Evolutionary conservation across 371 early-diverging fungal genomes (phyloP).

Genomic region (Zychaea mexicana): DNA sequence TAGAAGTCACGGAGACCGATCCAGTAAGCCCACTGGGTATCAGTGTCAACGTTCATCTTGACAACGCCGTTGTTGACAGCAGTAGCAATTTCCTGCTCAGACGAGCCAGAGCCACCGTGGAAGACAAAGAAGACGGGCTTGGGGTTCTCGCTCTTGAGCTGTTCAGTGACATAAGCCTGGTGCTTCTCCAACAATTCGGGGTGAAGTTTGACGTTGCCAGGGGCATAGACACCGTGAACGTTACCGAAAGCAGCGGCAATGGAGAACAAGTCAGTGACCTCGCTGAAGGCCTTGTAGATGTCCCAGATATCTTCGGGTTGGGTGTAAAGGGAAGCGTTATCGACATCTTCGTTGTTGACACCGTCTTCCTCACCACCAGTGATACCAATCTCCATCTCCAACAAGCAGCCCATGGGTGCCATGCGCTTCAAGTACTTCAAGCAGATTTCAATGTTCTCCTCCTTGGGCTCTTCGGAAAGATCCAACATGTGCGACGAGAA

Average conservation of each 20-base stretch:
- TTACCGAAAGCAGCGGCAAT: conserved; percentile 91
- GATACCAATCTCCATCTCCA: conserved; percentile 96
- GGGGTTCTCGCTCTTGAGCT: conserved; percentile 53
- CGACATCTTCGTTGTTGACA: conserved; percentile 89
- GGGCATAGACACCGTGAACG: conserved; percentile 93
- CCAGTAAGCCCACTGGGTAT: conserved; percentile 86
- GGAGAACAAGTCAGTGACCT: conserved; percentile 80
- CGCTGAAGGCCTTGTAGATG: conserved; percentile 79
- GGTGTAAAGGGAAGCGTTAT: conserved; percentile 85
- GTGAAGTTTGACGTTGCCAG: conserved; percentile 88
- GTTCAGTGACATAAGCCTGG: conserved; percentile 77
- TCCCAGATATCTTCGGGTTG: conserved; percentile 94
- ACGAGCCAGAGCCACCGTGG: conserved; percentile 94
- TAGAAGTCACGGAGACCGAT: conserved; percentile 74
- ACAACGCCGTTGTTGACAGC: conserved; percentile 85
- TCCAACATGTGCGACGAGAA: conserved; percentile 96
- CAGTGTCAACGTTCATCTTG: conserved; percentile 93
- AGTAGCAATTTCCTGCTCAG: conserved; percentile 77
- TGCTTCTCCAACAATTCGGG: conserved; percentile 88
- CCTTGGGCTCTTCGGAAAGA: conserved; percentile 88
- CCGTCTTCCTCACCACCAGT: conserved; percentile 97
- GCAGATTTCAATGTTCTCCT: conserved; percentile 87
- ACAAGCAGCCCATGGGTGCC: conserved; percentile 78
- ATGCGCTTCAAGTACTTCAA: conserved; percentile 87
- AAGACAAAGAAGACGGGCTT: conserved; percentile 92